These are phyloP conservation scores for Sanghuangporus baumii DNA, from an alignment of 1,284 basidiomycete species.

Conservation along the genomic window DNA sequence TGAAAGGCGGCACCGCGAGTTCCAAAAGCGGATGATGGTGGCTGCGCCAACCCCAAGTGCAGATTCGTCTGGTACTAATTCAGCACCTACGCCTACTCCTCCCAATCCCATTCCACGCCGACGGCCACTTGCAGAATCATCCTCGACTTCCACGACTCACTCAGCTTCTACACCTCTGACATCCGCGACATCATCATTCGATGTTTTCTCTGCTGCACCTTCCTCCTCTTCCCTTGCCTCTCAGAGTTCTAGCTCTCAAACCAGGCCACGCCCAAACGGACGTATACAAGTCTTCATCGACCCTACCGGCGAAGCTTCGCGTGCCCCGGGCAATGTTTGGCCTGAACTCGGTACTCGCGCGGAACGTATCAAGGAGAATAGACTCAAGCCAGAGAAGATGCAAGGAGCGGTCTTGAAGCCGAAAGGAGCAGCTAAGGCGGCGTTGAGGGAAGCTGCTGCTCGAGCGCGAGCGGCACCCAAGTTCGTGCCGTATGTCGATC, in stretches of 20 bases:
- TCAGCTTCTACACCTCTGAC: conserved; percentile 25
- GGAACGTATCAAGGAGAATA: conserved; percentile 69
- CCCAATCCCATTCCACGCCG: conserved; percentile 15
- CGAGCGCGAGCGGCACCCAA: conserved; percentile 14
- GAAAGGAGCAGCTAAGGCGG: conserved; percentile 9
- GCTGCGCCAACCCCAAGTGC: conserved; percentile 32
- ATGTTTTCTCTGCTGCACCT: conserved; percentile 12
- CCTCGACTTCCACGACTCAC: conserved; percentile 22
- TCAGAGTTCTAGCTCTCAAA: conserved; percentile 22
- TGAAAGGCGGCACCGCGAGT: conserved; percentile 69
- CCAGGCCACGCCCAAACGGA: conserved; percentile 38
- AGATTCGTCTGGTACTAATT: conserved; percentile 23
- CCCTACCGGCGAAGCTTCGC: conserved; percentile 45
- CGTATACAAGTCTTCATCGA: conserved; percentile 69
- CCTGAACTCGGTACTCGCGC: conserved; percentile 70
- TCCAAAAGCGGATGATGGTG: conserved; percentile 76
- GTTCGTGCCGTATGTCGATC: conserved; percentile 17
- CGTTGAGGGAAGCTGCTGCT: conserved; percentile 3
- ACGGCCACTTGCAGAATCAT: conserved; percentile 18
- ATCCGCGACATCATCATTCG: conserved; percentile 24
- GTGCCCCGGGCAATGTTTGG: conserved; percentile 41
- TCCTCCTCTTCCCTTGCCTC: conserved; percentile 12
- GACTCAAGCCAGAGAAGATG: conserved; percentile 59
- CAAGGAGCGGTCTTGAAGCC: conserved; percentile 56
- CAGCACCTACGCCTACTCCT: conserved; percentile 25